Base-by-base conservation (phyloP, 495 filamentous ascomycete species). In the Penicillium malachiteum region DNA sequence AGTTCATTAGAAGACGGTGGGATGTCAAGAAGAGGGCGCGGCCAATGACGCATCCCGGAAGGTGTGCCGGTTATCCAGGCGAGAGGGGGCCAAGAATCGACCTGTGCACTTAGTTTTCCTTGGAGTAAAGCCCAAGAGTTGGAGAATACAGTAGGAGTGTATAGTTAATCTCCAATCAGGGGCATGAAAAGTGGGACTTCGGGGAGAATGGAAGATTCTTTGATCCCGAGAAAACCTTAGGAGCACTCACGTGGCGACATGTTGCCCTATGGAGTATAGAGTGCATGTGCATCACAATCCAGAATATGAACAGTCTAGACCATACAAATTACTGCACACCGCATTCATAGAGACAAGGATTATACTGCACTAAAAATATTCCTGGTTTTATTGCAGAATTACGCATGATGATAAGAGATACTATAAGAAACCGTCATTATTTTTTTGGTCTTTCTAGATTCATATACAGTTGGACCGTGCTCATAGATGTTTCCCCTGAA, bases 401-500 rank as follows among this genome's bases (percentile, higher is more conserved):
- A 26, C 21, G 21, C 21, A 26, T 26, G 21, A 26, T 26, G 21
- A 26, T 1, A 26, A 26, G 21, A 26, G 4, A 4, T 26, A 26
- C 21, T 4, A 26, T 26, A 26, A n/a, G 21, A 61, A 63, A 59
- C 60, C 56, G 56, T 59, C 50, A 54, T 62, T 48, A 54, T 64
- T 62, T 70, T 62, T 59, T 59, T 56, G 50, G 50, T 54, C 49
- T 49, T 55, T 65, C 56, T 63, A 58, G 39, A 50, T 56, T 58
- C 50, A 65, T 65, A 52, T 67, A 63, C 62, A 65, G 38, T 63
- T 40, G 39, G 50, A 43, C 55, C 49, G 48, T 51, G 59, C 48
- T 57, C 52, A 47, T 48, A 44, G 50, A 49, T 37, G 14, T 53
- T 52, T 42, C 50, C 44, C 21, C 21, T 26, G 21, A 55, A 54